A percentile compares a stretch with the other conserved stretches of the same genome.
phyloP scores from a whole-genome alignment of 371 early-diverging fungal genomes.

The Mortierella sp. region DNA sequence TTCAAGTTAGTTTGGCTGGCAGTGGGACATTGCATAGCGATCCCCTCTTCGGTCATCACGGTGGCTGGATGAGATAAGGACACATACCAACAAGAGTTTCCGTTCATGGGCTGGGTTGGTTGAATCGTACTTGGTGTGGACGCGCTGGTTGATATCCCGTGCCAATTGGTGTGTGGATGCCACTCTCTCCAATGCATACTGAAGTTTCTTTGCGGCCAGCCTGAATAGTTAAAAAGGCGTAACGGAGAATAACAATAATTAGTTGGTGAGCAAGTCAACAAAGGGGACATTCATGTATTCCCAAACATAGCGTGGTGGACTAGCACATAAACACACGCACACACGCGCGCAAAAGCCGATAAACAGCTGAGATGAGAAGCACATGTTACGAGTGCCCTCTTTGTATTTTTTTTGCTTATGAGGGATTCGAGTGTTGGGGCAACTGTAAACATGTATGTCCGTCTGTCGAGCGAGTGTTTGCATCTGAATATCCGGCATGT shows the following conservation, averaged over 20 bases:
- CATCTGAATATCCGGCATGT: background rate
- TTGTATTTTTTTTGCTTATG: background rate
- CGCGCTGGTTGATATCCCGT: slow-evolving; percentile 70
- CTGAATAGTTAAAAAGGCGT: too few species aligned
- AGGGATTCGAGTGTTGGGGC: background rate
- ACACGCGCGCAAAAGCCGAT: slow-evolving; percentile 3
- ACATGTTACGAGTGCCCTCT: background rate
- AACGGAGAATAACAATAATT: too few species aligned
- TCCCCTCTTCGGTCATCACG: too few species aligned
- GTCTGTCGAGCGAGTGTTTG: background rate
- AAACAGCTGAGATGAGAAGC: slow-evolving; percentile 8
- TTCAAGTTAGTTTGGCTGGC: background rate
- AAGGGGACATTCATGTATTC: background rate
- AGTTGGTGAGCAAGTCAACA: background rate
- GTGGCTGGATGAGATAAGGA: too few species aligned
- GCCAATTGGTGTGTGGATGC: slow-evolving; percentile 67
- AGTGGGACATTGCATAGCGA: too few species aligned
- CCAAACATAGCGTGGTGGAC: background rate
- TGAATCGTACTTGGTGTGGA: slow-evolving; percentile 77
- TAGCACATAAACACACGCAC: background rate
- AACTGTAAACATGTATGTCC: background rate
- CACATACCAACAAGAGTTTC: slow-evolving; percentile 70
- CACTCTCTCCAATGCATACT: slow-evolving; percentile 65
- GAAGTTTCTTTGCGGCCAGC: slow-evolving; percentile 69
- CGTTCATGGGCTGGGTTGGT: slow-evolving; percentile 74